These are phyloP conservation scores for Bryoerythrophyllum caledonicum DNA, from an alignment of 225 moss, liverwort and hornwort species.

Conservation along the genomic window DNA sequence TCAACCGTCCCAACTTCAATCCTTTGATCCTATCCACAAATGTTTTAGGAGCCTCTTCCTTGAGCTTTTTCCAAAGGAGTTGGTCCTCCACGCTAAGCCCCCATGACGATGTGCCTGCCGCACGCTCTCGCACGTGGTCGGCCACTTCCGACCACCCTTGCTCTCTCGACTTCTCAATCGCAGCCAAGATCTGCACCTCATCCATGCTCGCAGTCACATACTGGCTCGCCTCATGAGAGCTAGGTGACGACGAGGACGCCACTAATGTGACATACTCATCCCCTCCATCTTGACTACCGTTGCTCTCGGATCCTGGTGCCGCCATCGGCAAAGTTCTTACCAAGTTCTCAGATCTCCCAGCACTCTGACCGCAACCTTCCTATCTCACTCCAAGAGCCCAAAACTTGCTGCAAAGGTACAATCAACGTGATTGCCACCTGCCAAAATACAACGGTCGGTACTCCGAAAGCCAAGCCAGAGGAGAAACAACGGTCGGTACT, in stretches of 20 bases:
- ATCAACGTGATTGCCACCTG: no score
- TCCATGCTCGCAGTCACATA: neutral
- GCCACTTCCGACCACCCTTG: neutral
- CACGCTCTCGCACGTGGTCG: neutral
- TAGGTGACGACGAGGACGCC: neutral
- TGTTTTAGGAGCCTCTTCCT: neutral
- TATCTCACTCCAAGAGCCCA: no score
- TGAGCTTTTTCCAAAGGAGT: neutral
- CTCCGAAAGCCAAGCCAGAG: no score
- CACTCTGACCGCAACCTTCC: no score
- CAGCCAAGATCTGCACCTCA: neutral
- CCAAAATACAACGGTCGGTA: no score
- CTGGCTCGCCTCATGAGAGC: no score
- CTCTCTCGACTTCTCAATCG: neutral
- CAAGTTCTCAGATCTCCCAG: neutral
- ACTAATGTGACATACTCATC: neutral
- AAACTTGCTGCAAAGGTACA: no score
- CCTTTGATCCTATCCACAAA: neutral
- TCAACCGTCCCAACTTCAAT: neutral
- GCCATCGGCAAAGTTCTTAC: neutral
- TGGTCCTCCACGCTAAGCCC: neutral
- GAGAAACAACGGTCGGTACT: no score
- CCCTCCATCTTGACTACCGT: neutral
- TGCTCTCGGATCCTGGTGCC: neutral
- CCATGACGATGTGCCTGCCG: neutral